Conservation (phyloP, 805 yeast species). For the Monosporozyma siamensis region DNA sequence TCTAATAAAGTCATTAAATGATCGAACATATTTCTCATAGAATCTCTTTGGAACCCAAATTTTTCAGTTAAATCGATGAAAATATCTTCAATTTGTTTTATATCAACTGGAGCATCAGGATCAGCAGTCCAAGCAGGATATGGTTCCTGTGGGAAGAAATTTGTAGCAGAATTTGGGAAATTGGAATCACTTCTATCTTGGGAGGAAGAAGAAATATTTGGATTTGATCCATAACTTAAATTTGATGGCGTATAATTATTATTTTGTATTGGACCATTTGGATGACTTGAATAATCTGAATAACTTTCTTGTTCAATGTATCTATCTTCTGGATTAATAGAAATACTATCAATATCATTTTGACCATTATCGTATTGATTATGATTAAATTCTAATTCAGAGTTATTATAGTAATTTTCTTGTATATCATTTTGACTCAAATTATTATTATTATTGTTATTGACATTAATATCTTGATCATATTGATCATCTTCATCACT, state of each 20-base stretch:
- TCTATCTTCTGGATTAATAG: not conserved
- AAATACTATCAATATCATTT: not conserved
- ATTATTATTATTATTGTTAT: slow-evolving; percentile 1
- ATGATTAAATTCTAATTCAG: not conserved
- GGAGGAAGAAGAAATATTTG: not conserved
- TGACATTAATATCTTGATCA: slow-evolving; percentile 30
- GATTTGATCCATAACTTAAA: slow-evolving; percentile 80
- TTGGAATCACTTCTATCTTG: not conserved
- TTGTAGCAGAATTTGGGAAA: slow-evolving; percentile 48
- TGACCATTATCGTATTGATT: slow-evolving; percentile 13
- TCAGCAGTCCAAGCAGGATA: slow-evolving; percentile 99
- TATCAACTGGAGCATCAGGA: slow-evolving; percentile 75
- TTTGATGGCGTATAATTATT: slow-evolving; percentile 62
- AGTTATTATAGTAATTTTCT: slow-evolving; percentile 1
- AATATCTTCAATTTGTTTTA: slow-evolving; percentile 80
- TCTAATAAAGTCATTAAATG: slow-evolving; percentile 79
- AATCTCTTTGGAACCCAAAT: slow-evolving; percentile 86
- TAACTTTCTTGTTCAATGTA: slow-evolving; percentile 38
- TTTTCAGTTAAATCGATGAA: slow-evolving; percentile 75
- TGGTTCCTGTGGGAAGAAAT: slow-evolving; percentile 80
- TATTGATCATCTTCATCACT: slow-evolving; percentile 30
- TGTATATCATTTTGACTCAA: slow-evolving; percentile 12
- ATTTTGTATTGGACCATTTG: slow-evolving; percentile 34
- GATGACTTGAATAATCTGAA: slow-evolving; percentile 54
- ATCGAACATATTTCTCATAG: slow-evolving; percentile 86